Evolutionary conservation across 1,139 yeast genomes (phyloP).

Genomic region (Kodamaea ohmeri): DNA sequence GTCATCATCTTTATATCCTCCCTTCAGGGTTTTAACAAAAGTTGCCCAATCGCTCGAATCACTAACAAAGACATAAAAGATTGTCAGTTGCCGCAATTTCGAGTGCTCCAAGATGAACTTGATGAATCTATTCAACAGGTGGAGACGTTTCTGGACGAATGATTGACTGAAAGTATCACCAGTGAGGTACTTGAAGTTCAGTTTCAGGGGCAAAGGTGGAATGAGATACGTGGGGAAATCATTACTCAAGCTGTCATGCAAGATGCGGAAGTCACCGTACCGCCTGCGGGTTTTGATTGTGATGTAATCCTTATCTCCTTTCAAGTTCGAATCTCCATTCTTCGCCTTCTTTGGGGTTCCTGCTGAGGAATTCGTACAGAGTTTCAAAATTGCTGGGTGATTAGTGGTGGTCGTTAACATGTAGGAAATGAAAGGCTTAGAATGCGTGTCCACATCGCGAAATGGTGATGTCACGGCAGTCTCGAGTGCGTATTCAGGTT

Average conservation of each 20-base stretch:
- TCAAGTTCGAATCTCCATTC: too few relatives aligned
- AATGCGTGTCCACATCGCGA: slow-evolving; percentile 72
- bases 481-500: slow-evolving; percentile 25
- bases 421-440: slow-evolving; percentile 79
- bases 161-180: slow-evolving; percentile 88
- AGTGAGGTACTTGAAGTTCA: slow-evolving; percentile 83
- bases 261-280: slow-evolving; percentile 76
- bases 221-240: slow-evolving; percentile 84
- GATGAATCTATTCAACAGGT: slow-evolving; percentile 75
- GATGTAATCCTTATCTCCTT: slow-evolving; percentile 24
- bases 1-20: slow-evolving; percentile 25
- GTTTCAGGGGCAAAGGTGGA: slow-evolving; percentile 94
- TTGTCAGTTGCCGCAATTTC: slow-evolving; percentile 62
- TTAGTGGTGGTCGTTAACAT: slow-evolving; percentile 63
- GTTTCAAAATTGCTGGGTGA: slow-evolving; percentile 42
- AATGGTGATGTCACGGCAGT: slow-evolving; percentile 66
- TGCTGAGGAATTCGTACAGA: slow-evolving; percentile 16
- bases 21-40: slow-evolving; percentile 62
- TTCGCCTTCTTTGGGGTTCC: slow-evolving; percentile 8
- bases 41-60: slow-evolving; percentile 84
- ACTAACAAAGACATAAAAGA: slow-evolving; percentile 68
- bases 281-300: slow-evolving; percentile 66
- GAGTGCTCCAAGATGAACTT: slow-evolving; percentile 75
- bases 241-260: slow-evolving; percentile 68
- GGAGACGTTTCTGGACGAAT: slow-evolving; percentile 81